Conservation (phyloP, 1,284 basidiomycete species). For the Gomphus bonarii region DNA sequence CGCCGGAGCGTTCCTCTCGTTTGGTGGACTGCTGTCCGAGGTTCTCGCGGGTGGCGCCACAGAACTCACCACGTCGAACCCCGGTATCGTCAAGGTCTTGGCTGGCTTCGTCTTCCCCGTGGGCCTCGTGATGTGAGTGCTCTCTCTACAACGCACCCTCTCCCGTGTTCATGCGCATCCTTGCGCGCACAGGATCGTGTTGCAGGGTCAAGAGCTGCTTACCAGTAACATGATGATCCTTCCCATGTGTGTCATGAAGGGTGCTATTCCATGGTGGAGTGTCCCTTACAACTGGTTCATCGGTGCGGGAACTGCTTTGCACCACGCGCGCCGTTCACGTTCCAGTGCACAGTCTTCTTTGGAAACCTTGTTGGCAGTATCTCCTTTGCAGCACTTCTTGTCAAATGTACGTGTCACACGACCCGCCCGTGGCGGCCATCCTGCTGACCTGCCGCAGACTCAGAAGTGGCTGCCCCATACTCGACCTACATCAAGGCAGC, state of each 20-base stretch:
- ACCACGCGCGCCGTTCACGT: not conserved
- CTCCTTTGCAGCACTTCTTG: constrained; percentile 59
- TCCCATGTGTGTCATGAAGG: constrained; percentile 54
- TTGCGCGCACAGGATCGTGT: constrained; percentile 45
- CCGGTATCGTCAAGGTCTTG: constrained; percentile 56
- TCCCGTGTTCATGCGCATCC: not conserved
- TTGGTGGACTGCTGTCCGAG: constrained; percentile 56
- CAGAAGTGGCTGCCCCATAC: constrained; percentile 50
- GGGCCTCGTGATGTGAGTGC: constrained; percentile 60
- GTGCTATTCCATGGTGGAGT: constrained; percentile 58
- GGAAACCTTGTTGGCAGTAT: constrained; percentile 65
- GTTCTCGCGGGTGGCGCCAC: constrained; percentile 50
- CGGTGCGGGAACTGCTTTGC: constrained; percentile 29
- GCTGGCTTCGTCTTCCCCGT: constrained; percentile 63
- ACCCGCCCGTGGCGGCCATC: not conserved
- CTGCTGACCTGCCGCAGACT: constrained; percentile 26
- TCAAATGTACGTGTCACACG: constrained; percentile 39
- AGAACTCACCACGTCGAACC: constrained; percentile 40
- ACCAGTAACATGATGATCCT: constrained; percentile 73
- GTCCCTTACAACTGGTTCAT: constrained; percentile 57
- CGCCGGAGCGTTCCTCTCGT: constrained; percentile 61
- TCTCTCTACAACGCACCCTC: not conserved
- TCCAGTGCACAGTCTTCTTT: constrained; percentile 39
- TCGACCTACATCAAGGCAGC: constrained; percentile 38
- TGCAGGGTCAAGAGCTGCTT: constrained; percentile 58